Conservation (phyloP, 2,329 filamentous ascomycete species). For the Lithohypha guttulata region DNA sequence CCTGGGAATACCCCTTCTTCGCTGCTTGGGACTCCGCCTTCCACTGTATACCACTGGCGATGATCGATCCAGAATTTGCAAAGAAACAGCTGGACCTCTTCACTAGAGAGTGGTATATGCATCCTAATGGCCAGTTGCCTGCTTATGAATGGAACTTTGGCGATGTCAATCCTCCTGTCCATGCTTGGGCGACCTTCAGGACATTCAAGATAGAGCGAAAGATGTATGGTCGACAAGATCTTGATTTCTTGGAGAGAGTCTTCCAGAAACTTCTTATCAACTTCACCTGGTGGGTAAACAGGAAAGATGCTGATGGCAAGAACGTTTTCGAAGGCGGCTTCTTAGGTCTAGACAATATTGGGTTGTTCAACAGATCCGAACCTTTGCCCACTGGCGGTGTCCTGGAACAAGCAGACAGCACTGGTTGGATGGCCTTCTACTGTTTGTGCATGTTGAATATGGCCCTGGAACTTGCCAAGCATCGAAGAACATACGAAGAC, state of each 20-base stretch:
- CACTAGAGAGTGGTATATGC: constrained; percentile 97
- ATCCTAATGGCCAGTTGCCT: constrained; percentile 88
- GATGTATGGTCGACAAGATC: constrained; percentile 85
- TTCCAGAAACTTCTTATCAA: constrained; percentile 94
- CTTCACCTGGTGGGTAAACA: constrained; percentile 99
- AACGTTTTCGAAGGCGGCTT: constrained; percentile 97
- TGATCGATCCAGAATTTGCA: constrained; percentile 95
- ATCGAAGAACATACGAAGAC: constrained; percentile 89
- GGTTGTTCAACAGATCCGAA: constrained; percentile 92
- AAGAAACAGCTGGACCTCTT: constrained; percentile 97
- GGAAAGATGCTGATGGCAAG: constrained; percentile 87
- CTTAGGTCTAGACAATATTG: constrained; percentile 91
- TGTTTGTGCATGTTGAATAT: constrained; percentile 96
- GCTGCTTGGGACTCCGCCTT: constrained; percentile 96
- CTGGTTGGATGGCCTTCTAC: constrained; percentile 98
- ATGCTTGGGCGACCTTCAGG: constrained; percentile 91
- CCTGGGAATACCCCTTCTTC: constrained; percentile 98
- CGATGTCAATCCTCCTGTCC: constrained; percentile 91
- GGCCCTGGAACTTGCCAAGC: constrained; percentile 85
- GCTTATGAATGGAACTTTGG: constrained; percentile 97
- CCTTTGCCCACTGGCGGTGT: constrained; percentile 86
- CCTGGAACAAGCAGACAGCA: constrained; percentile 92
- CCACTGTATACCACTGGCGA: constrained; percentile 88
- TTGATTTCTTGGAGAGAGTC: constrained; percentile 90
- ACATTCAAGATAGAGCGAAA: constrained; percentile 98